These are phyloP conservation scores for Mucor velutinosus DNA, from an alignment of 371 early-diverging fungal species.

Conservation along the genomic window DNA sequence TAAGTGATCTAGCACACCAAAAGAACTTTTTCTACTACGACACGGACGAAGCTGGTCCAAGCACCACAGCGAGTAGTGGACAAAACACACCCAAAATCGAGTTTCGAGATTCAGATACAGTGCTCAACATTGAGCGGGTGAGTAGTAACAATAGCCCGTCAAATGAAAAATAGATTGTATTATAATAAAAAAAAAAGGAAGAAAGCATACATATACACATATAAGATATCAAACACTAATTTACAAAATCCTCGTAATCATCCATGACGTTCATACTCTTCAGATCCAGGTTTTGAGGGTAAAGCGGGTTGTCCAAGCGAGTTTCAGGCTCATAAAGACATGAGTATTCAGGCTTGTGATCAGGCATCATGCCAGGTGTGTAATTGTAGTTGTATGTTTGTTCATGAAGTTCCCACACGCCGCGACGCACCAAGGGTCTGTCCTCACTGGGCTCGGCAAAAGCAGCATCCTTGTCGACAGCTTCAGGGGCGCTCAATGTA, in stretches of 20 bases:
- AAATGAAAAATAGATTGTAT: not conserved
- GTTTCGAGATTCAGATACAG: not conserved
- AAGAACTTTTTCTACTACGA: not conserved
- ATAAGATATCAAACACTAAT: conserved; percentile 14
- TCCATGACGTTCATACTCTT: conserved; percentile 32
- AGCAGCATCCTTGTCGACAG: conserved; percentile 11
- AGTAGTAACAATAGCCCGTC: not conserved
- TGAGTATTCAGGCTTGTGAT: conserved; percentile 69
- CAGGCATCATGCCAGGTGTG: conserved; percentile 55
- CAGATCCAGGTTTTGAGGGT: conserved; percentile 11
- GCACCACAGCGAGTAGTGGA: conserved; percentile 6
- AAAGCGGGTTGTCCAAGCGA: conserved; percentile 21
- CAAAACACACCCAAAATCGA: conserved; percentile 8
- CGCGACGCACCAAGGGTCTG: conserved; percentile 58
- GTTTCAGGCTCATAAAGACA: conserved; percentile 72
- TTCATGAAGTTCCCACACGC: conserved; percentile 90
- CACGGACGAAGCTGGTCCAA: conserved; percentile 12
- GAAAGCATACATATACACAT: not conserved
- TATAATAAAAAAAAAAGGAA: not conserved
- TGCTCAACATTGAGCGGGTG: not conserved
- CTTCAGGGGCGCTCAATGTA: conserved; percentile 25
- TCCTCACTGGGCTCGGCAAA: conserved; percentile 21
- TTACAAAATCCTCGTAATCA: conserved; percentile 33
- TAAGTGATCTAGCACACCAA: conserved; percentile 7
- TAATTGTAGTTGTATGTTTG: conserved; percentile 89